Evolutionary conservation across 495 filamentous ascomycete genomes (phyloP), one percentile per base, ranked within the genome.

Genomic region (Aspergillus olivimuriae): DNA sequence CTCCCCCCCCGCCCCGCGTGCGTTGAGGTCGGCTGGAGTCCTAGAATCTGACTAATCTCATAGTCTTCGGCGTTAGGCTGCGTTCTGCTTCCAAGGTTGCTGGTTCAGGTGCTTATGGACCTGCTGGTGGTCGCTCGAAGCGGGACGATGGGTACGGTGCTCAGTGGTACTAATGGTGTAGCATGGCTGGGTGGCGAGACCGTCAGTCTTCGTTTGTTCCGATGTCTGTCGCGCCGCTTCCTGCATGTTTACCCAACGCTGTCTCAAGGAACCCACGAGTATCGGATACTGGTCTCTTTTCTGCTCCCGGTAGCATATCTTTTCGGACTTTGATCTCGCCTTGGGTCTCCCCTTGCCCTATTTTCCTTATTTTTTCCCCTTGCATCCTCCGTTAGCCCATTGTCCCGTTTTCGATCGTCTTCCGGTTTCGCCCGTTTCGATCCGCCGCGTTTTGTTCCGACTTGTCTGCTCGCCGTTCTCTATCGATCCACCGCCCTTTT

Each of bases 11-110:
- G n/a, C n/a, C n/a, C 24, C 24, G 81, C 84, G 88, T 78, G 68
- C 72, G 76, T 73, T 76, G 83, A 82, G 82, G 81, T 75, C 52
- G 49, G 66, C 55, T 72, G 77, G 78, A 76, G 80, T 81, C 75
- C 72, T 71, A 75, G 72, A 76, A 73, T 76, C 74, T 83, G 81
- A 85, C 85, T 87, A 83, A 87, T 86, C 68, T 78, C 77, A 80
- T 83, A 88, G 84, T 86, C 79, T 85, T 75, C 84, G 83, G 77
- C 83, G 82, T 80, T 81, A 94, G 88, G 87, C 86, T 91, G 73
- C 88, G 86, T 77, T 90, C 87, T 75, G 85, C 87, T 77, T 88
- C 86, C 51, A 90, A 88, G 70, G 85, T 81, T 68, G 82, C 83
- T 75, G 82, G 79, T 74, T 72, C 74, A 60, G 63, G 64, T 63